Evolutionary conservation across 2,329 filamentous ascomycete species (phyloP), one percentile per base, ranked within the genome.

Genomic region (Scopulariopsis brevicaulis): DNA sequence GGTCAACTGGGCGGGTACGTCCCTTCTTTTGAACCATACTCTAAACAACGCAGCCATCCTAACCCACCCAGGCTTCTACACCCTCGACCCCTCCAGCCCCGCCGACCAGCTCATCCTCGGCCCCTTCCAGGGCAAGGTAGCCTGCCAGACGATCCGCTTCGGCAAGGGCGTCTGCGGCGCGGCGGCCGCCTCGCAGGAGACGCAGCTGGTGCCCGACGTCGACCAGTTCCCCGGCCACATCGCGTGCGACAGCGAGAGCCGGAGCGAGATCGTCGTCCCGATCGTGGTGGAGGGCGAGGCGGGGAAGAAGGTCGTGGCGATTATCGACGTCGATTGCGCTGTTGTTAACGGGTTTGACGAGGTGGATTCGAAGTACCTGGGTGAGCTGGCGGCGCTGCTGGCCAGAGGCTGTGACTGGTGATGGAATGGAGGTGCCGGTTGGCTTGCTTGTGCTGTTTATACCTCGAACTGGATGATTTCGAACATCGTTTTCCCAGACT

Each of bases 231-330:
- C 87, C 0, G 89, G 87, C 1, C 89, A 93, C 68, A 92, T 94
- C 66, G 88, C 89, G 11, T 93, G 89, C 68, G 89, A 94, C 69
- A 81, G 82, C 4, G 85, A 83, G 59, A 89, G 83, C 65, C 81
- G 76, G 72, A 92, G 89, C 67, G 89, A 94, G 74, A 85, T 94
- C 67, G 89, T 94, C 20, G 89, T 93, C 54, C 89, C 89, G 1
- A 80, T 93, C 61, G 62, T 87, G 5, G 67, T 66, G 5, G 65
- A 62, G 54, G 66, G 66, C 18, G 63, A 65, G 4, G 64, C 66
- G 51, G 69, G 66, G 25, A 67, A 62, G 25, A 74, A 80, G 73
- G 72, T 87, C 6, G 84, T 88, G 24, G 88, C 84, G 2, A 88
- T 93, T 62, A 89, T 94, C 60, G 89, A 94, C 65, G 76, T 93